phyloP scores from a whole-genome alignment of 169 alveolate species.

The Cardiosporidium cionae region DNA sequence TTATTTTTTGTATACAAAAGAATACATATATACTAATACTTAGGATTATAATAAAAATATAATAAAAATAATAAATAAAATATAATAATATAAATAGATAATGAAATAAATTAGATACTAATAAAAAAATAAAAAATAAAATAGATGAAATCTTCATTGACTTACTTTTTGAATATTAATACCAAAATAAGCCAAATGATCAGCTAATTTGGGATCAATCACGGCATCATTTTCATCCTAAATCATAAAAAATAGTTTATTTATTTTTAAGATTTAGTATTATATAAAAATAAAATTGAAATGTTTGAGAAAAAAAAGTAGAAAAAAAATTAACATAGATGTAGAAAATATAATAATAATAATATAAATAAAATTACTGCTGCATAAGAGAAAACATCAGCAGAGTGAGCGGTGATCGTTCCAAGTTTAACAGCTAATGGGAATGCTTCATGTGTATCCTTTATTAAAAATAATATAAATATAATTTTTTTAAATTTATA shows the following conservation, averaged over 20 bases:
- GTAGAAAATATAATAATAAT: too few species aligned
- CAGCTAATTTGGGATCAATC: constrained; percentile 68
- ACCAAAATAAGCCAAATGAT: constrained; percentile 76
- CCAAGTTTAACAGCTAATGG: constrained; percentile 86
- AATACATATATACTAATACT: background rate
- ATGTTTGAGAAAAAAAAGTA: too few species aligned
- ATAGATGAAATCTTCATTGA: constrained; percentile 6
- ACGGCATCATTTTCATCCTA: constrained; percentile 68
- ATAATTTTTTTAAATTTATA: too few species aligned
- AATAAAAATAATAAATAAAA: background rate
- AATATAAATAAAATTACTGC: too few species aligned
- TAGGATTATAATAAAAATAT: background rate
- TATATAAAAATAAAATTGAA: too few species aligned
- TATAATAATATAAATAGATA: background rate
- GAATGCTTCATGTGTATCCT: constrained; percentile 57
- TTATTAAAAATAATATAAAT: too few species aligned
- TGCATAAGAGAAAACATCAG: constrained; percentile 84
- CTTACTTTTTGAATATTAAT: constrained; percentile 65
- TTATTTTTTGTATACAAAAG: background rate
- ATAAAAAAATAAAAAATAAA: background rate
- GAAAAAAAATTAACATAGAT: too few species aligned
- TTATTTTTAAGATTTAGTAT: too few species aligned
- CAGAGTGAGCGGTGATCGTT: constrained; percentile 81
- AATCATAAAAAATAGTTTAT: too few species aligned
- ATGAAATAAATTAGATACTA: background rate